Percentiles rank a stretch among this genome's conserved stretches.
phyloP scores from a whole-genome alignment of 2,329 filamentous ascomycete genomes.

The Pseudohalonectria lignicola region DNA sequence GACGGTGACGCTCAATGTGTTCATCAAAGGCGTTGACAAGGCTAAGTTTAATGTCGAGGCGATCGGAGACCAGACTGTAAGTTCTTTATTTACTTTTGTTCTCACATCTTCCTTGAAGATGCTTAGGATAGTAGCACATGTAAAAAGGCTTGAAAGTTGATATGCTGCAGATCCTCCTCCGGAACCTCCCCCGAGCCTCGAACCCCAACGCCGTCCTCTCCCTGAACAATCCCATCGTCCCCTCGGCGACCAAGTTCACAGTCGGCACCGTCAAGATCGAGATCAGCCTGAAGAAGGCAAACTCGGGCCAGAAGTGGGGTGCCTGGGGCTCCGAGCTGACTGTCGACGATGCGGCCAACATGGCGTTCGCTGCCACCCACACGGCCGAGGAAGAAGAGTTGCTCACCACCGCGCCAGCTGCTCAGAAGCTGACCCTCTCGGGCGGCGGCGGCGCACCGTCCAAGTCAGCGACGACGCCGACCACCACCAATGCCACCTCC shows the following conservation, averaged over 20 bases:
- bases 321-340: conserved; percentile 17
- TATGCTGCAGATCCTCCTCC: too few species aligned
- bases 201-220: conserved; percentile 10
- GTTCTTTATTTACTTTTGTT: neutral
- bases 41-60: conserved; percentile 10
- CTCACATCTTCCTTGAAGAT: neutral
- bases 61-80: neutral
- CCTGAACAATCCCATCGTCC: conserved; percentile 14
- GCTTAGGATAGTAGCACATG: too few species aligned
- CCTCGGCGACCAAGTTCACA: conserved; percentile 10
- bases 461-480: neutral
- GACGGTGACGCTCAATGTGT: conserved; percentile 23
- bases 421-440: too few species aligned
- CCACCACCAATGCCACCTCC: neutral
- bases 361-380: neutral
- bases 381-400: too few species aligned
- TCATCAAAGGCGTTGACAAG: conserved; percentile 25
- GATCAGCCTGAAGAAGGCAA: conserved; percentile 17
- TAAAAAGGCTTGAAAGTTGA: too few species aligned
- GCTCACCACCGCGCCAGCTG: too few species aligned
- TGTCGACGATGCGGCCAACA: neutral
- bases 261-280: conserved; percentile 21
- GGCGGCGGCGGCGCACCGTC: neutral
- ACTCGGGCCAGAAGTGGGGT: conserved; percentile 17
- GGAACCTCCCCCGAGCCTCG: conserved; percentile 9